Evolutionary conservation across 805 yeast genomes (phyloP).

Genomic region (Martiniozyma abietophila): DNA sequence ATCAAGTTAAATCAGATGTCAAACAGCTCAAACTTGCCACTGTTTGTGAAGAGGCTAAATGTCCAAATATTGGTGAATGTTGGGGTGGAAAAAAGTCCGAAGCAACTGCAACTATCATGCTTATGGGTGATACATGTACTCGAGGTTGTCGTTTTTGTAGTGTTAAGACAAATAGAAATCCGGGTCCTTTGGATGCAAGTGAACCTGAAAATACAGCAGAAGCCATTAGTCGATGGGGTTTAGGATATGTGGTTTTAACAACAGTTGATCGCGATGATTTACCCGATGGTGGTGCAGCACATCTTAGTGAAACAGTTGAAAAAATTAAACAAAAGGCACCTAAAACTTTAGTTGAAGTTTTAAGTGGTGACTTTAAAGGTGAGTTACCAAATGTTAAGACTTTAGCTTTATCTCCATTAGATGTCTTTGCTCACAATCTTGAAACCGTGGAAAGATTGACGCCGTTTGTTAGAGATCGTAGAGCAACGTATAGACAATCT

Average conservation of each 20-base stretch:
- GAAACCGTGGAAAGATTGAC: conserved; percentile 96
- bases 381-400: conserved; percentile 70
- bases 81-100: conserved; percentile 97
- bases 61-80: conserved; percentile 99
- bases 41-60: conserved; percentile 97
- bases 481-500: conserved; percentile 92
- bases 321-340: conserved; percentile 84
- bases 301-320: conserved; percentile 78
- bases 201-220: conserved; percentile 98
- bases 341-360: conserved; percentile 83
- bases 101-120: conserved; percentile 96
- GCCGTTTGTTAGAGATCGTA: conserved; percentile 89
- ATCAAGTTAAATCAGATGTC: conserved; percentile 74
- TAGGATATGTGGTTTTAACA: conserved; percentile 94
- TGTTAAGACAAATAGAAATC: conserved; percentile 84
- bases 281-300: conserved; percentile 86
- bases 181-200: conserved; percentile 84
- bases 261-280: conserved; percentile 97
- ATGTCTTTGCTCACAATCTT: conserved; percentile 93
- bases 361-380: conserved; percentile 94
- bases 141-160: conserved; percentile 99
- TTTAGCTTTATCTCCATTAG: conserved; percentile 80
- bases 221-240: conserved; percentile 95
- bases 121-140: conserved; percentile 97
- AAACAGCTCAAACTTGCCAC: conserved; percentile 85